A percentile compares a stretch with the other conserved stretches of the same genome.
These are phyloP conservation scores for Arctium lappa DNA, from an alignment of 129 eudicot species.

Conservation along the genomic window DNA sequence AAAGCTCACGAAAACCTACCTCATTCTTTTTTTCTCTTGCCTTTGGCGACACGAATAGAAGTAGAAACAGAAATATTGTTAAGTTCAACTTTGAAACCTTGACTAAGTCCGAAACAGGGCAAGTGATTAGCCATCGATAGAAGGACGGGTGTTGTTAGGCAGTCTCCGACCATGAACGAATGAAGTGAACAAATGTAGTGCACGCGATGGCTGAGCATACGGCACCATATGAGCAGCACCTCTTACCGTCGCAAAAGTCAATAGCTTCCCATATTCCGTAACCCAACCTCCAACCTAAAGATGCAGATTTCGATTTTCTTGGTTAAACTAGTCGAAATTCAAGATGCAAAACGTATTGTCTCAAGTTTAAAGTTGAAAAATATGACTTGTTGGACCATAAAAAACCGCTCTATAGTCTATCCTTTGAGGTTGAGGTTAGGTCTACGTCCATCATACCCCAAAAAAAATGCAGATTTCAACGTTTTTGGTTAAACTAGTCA, in stretches of 20 bases:
- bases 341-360: neutral
- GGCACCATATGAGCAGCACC: slow-evolving; percentile 99
- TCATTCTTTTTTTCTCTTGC: neutral
- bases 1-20: slow-evolving; percentile 10
- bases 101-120: neutral
- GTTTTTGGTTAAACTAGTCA: neutral
- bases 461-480: no score
- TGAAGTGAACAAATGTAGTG: slow-evolving; percentile 81
- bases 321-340: neutral
- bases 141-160: slow-evolving; percentile 70
- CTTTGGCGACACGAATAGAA: slow-evolving; percentile 21
- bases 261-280: slow-evolving; percentile 72
- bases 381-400: neutral
- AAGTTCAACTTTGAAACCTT: neutral
- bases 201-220: slow-evolving; percentile 90
- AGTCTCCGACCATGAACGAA: slow-evolving; percentile 67
- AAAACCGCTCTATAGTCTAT: neutral
- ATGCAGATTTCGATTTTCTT: slow-evolving; percentile 8
- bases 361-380: neutral
- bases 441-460: neutral
- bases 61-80: slow-evolving; percentile 4
- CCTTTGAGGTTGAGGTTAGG: neutral
- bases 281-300: slow-evolving; percentile 94
- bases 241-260: slow-evolving; percentile 93
- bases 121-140: slow-evolving; percentile 44